These are phyloP conservation scores for Colletotrichum tanaceti DNA, from an alignment of 2,329 filamentous ascomycete genomes.

Conservation along the genomic window DNA sequence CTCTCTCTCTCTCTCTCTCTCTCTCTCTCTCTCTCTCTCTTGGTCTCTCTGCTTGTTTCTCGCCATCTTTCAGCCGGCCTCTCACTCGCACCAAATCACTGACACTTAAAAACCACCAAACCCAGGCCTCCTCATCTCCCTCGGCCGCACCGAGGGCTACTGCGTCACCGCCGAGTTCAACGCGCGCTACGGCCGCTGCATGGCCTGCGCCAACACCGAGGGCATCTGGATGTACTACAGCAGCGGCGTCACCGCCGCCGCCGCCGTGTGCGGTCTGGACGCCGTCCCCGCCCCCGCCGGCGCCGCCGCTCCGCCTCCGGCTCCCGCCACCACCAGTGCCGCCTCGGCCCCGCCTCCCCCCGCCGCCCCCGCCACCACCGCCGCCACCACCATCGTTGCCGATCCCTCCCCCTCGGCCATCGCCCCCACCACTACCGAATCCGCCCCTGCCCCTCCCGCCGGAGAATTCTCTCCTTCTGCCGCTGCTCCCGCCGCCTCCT, in stretches of 20 bases:
- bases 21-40: too few species aligned
- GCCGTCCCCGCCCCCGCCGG: constrained; percentile 32
- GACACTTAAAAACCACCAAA: too few species aligned
- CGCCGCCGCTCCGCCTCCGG: neutral
- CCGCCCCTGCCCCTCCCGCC: constrained; percentile 1
- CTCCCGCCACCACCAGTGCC: constrained; percentile 9
- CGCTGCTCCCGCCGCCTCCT: constrained; percentile 2
- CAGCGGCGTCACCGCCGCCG: constrained; percentile 49
- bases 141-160: constrained; percentile 49
- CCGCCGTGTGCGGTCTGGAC: constrained; percentile 39
- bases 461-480: constrained; percentile 1
- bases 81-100: too few species aligned
- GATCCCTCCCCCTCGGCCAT: too few species aligned
- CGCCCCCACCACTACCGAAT: too few species aligned
- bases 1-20: too few species aligned
- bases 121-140: constrained; percentile 47
- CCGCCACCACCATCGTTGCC: too few species aligned
- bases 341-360: too few species aligned
- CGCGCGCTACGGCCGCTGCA: constrained; percentile 54
- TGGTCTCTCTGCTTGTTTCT: too few species aligned
- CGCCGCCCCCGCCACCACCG: too few species aligned
- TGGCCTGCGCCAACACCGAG: constrained; percentile 56
- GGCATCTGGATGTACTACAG: constrained; percentile 60
- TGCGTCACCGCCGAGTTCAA: constrained; percentile 55
- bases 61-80: too few species aligned